Evolutionary conservation across 371 early-diverging fungal species (phyloP).

Genomic region (Chytridiales sp.): DNA sequence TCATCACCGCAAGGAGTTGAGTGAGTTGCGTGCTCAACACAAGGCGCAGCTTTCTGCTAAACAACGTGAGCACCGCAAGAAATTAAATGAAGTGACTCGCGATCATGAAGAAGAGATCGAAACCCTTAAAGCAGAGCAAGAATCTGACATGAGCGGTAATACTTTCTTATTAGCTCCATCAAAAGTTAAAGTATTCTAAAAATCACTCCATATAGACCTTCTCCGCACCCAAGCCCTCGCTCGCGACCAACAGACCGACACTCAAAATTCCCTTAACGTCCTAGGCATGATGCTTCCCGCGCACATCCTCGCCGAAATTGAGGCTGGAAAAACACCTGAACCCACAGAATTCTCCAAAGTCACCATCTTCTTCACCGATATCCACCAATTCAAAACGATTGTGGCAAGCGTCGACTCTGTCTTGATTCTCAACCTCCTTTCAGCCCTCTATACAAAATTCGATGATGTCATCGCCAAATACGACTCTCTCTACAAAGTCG

Average conservation of each 20-base stretch:
- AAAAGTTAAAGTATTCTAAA: too few relatives aligned
- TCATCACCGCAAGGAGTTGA: constrained; percentile 30
- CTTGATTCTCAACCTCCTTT: constrained; percentile 31
- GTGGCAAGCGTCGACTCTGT: constrained; percentile 20
- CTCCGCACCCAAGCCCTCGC: constrained; percentile 3
- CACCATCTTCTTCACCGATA: constrained; percentile 37
- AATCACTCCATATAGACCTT: constrained; percentile 6
- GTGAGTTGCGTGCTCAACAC: constrained; percentile 31
- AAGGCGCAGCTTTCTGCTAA: constrained; percentile 19
- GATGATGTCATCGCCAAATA: constrained; percentile 29
- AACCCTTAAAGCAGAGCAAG: constrained; percentile 20
- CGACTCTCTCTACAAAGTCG: constrained; percentile 33
- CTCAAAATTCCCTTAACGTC: constrained; percentile 26
- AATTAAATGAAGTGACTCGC: constrained; percentile 15
- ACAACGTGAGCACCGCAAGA: constrained; percentile 36
- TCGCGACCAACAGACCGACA: constrained; percentile 26
- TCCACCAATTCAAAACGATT: constrained; percentile 32
- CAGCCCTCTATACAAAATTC: constrained; percentile 31
- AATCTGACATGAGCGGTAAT: constrained; percentile 24
- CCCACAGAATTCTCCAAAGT: constrained; percentile 29
- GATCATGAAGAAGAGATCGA: constrained; percentile 28
- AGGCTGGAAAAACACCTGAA: constrained; percentile 23
- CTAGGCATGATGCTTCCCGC: constrained; percentile 41
- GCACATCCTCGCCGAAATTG: constrained; percentile 33
- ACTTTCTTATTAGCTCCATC: too few relatives aligned